phyloP scores from a whole-genome alignment of 371 early-diverging fungal genomes.

The Actinomucor elegans region DNA sequence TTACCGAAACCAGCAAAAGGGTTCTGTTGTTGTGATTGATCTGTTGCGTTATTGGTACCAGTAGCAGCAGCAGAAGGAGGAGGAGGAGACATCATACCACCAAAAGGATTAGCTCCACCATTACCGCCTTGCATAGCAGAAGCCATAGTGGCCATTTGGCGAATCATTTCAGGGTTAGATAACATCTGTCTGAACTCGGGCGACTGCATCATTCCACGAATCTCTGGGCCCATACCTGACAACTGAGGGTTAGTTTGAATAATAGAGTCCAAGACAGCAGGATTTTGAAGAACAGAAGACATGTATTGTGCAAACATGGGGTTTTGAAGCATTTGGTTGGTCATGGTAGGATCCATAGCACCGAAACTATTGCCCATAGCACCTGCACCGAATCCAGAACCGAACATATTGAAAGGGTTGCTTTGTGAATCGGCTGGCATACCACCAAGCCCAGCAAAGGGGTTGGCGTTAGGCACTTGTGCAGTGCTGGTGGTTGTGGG shows the following conservation, averaged over 20 bases:
- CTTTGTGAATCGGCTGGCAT: constrained; percentile 39
- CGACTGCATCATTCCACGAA: constrained; percentile 76
- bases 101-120: constrained; percentile 45
- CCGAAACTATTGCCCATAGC: constrained; percentile 63
- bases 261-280: constrained; percentile 81
- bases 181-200: constrained; percentile 87
- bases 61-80: constrained; percentile 1
- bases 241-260: constrained; percentile 81
- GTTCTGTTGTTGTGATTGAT: constrained; percentile 43
- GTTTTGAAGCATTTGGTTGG: constrained; percentile 77
- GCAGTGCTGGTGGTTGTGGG: constrained; percentile 22
- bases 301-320: constrained; percentile 84
- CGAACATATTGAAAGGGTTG: constrained; percentile 57
- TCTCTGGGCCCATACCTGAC: constrained; percentile 82
- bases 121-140: constrained; percentile 61
- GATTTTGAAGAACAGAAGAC: constrained; percentile 77
- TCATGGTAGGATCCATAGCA: constrained; percentile 67
- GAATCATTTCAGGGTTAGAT: constrained; percentile 81
- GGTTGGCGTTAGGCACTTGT: constrained; percentile 23
- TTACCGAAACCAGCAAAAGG: constrained; percentile 67
- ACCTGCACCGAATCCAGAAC: constrained; percentile 51
- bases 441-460: constrained; percentile 44
- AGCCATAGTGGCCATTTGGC: constrained; percentile 77
- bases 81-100: constrained; percentile 3
- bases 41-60: constrained; percentile 8